Evolutionary conservation across 257 asterid genomes (phyloP).

Genomic region (Echites panduratus): DNA sequence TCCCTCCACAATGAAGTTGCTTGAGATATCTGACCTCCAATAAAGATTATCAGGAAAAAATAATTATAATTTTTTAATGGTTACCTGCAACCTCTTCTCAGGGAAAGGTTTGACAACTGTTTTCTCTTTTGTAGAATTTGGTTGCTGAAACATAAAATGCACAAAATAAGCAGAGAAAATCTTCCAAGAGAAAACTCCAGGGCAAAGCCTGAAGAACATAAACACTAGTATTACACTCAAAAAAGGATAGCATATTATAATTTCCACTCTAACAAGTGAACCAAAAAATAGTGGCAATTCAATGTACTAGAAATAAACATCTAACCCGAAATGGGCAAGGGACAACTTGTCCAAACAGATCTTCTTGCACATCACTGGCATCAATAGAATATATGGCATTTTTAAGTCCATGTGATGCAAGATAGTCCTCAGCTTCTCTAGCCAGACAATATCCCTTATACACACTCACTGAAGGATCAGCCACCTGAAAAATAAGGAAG

Average conservation of each 20-base stretch:
- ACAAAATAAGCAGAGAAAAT: conserved; percentile 2
- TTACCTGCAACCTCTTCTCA: conserved; percentile 64
- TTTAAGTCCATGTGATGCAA: conserved; percentile 74
- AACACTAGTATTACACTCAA: neutral
- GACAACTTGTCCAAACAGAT: conserved; percentile 71
- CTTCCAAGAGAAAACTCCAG: neutral
- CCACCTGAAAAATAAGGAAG: conserved; percentile 35
- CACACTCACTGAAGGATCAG: conserved; percentile 58
- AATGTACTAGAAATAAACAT: conserved; percentile 15
- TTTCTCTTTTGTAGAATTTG: conserved; percentile 66
- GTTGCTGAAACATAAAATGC: conserved; percentile 46
- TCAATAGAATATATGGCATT: conserved; percentile 64
- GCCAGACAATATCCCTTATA: conserved; percentile 75
- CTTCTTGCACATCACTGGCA: conserved; percentile 54
- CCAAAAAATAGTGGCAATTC: neutral
- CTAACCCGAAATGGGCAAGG: conserved; percentile 86
- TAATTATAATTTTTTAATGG: neutral
- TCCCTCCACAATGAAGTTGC: neutral
- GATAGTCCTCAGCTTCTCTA: conserved; percentile 70
- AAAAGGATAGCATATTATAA: neutral
- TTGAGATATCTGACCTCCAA: neutral
- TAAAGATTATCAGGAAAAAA: neutral
- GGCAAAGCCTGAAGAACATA: neutral
- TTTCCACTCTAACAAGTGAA: neutral
- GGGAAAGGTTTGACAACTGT: conserved; percentile 37